Base-by-base conservation (phyloP, 441 rosid genomes). In the Geranium incanum region DNA sequence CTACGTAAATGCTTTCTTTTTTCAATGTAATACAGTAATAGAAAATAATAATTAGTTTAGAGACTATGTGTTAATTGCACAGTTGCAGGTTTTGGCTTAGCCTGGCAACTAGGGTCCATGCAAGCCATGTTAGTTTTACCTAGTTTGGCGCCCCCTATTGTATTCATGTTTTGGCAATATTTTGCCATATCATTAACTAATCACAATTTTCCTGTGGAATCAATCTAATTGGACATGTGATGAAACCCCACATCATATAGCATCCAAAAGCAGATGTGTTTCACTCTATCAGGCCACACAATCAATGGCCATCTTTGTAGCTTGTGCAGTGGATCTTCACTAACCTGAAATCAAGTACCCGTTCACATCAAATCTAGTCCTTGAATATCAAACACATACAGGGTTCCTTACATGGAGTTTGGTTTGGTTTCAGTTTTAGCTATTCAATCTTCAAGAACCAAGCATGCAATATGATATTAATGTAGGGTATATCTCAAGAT, bases 251-350 rank as follows among this genome's bases (percentile, higher is more conserved):
- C 67, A 63, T 36, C 36, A 23, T 3, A 63, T 36, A 36, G 67
- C 37, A 36, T 63, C 67, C 67, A 63, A 63, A 63, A 63, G 67
- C 23, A 63, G 37, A 63, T 63, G 38, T 11, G 67, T 63, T 36
- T 63, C 67, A 28, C 38, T 36, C 37, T 28, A 63, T 63, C 67
- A 28, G 38, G 6, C 39, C n/a, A 21, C 33, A 38, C 67, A 33
- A 63, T 63, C 37, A 62, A 62, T 62, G 66, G 66, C 37, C 37
- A 62, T 23, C 66, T 62, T 62, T 23, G 66, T 62, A 62, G 66
- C 36, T 21, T 23, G 37, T 62, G 28, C 33, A 62, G 36, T 62
- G 66, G 66, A 9, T 33, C 37, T 62, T 62, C 66, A 23, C 38
- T 62, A 21, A 62, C 66, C 66, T 23, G 37, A 62, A 62, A 60